Percentiles rank a stretch among this genome's conserved stretches.
Conservation (phyloP, 192 early-diverging fungal genomes). For the Chytriomyces sp. region DNA sequence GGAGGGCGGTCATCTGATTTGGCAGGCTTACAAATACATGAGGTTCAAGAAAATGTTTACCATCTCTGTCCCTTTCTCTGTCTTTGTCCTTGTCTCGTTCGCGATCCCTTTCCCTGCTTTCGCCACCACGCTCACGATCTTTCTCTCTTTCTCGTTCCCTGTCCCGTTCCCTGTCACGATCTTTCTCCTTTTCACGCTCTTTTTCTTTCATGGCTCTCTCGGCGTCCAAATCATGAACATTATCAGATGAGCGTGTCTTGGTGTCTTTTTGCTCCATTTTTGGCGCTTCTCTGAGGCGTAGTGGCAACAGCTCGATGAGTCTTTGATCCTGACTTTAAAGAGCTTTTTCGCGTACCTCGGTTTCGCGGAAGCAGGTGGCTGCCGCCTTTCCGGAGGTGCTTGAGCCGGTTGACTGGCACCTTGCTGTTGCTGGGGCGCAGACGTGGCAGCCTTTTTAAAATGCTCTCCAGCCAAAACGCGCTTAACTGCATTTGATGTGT, state of each 20-base stretch:
- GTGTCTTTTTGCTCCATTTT: conserved; percentile 1
- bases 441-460: conserved; percentile 27
- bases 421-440: conserved; percentile 21
- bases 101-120: conserved; percentile 11
- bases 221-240: not conserved
- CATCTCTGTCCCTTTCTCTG: conserved; percentile 5
- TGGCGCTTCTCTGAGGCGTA: conserved; percentile 12
- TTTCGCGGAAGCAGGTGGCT: not conserved
- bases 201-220: not conserved
- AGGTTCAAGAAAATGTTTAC: not conserved
- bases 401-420: not conserved
- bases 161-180: conserved; percentile 1
- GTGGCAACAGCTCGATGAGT: not conserved
- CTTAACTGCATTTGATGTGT: conserved; percentile 45
- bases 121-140: conserved; percentile 10
- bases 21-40: not conserved
- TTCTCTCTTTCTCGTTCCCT: not conserved
- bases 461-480: conserved; percentile 55
- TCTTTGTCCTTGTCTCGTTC: no score
- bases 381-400: not conserved
- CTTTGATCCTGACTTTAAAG: conserved; percentile 12
- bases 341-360: not conserved
- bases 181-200: conserved; percentile 13
- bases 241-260: not conserved
- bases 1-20: not conserved